Conservation (phyloP, 1,284 basidiomycete genomes). For the Cryptococcus maquisensis region DNA sequence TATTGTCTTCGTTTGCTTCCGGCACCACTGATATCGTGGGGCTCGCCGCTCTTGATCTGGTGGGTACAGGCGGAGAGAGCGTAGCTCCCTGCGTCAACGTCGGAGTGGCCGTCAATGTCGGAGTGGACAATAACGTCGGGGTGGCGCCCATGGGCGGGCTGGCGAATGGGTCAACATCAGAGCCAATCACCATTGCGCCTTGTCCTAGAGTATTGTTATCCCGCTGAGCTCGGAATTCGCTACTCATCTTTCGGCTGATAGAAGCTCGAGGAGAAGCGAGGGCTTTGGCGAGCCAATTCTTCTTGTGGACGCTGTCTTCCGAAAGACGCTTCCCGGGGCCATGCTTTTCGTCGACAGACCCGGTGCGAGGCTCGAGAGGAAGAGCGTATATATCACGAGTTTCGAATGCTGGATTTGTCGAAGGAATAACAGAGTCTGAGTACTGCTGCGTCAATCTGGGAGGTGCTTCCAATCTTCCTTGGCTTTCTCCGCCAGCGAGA, state of each 20-base stretch:
- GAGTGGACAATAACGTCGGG: constrained; percentile 4
- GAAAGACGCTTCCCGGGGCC: constrained; percentile 18
- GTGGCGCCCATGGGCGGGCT: constrained; percentile 3
- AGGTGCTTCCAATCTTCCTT: not conserved
- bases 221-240: constrained; percentile 6
- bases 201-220: constrained; percentile 8
- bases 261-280: constrained; percentile 28
- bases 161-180: constrained; percentile 33
- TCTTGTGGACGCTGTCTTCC: constrained; percentile 24
- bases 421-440: constrained; percentile 35
- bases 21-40: constrained; percentile 28
- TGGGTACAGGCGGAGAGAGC: not conserved
- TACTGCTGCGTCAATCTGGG: constrained; percentile 32
- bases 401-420: constrained; percentile 12
- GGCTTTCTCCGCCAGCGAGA: constrained; percentile 51
- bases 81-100: too few species aligned
- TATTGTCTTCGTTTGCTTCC: constrained; percentile 30
- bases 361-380: constrained; percentile 17
- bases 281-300: constrained; percentile 36
- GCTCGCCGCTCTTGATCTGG: constrained; percentile 19
- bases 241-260: constrained; percentile 19
- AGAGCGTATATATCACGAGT: constrained; percentile 20
- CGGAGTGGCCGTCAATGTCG: not conserved
- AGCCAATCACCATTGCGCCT: constrained; percentile 10
- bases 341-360: not conserved